phyloP scores from a whole-genome alignment of 1,284 basidiomycete species.

The Phylloboletellus chloephorus region DNA sequence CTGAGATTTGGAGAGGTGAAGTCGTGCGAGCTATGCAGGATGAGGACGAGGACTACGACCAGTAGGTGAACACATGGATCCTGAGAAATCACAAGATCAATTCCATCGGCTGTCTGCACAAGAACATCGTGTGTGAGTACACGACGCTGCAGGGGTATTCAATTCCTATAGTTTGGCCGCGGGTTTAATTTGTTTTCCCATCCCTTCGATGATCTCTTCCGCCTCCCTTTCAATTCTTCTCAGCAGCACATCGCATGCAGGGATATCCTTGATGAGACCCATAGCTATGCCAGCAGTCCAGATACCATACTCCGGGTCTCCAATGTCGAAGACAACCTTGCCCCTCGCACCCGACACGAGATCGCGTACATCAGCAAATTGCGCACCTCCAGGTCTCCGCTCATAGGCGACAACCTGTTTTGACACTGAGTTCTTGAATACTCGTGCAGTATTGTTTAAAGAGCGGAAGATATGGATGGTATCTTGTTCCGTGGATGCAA shows the following conservation, averaged over 20 bases:
- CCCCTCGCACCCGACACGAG: conserved; percentile 81
- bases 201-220: conserved; percentile 60
- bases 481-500: conserved; percentile 76
- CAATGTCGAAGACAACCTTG: conserved; percentile 75
- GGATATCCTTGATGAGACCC: conserved; percentile 84
- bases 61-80: not conserved
- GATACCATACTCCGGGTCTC: conserved; percentile 84
- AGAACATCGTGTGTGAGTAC: not conserved
- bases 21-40: conserved; percentile 41
- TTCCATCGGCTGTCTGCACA: not conserved
- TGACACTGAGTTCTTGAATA: conserved; percentile 83
- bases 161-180: conserved; percentile 44
- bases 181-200: conserved; percentile 37
- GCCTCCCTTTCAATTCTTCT: conserved; percentile 72
- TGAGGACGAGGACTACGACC: conserved; percentile 4
- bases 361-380: conserved; percentile 82
- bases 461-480: conserved; percentile 89
- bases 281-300: conserved; percentile 80
- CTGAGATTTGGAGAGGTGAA: conserved; percentile 57
- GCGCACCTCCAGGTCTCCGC: conserved; percentile 72
- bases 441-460: conserved; percentile 81
- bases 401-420: conserved; percentile 81
- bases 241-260: conserved; percentile 76
- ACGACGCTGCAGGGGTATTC: conserved; percentile 1
- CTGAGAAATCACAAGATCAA: not conserved